Evolutionary conservation across 805 yeast species (phyloP), one percentile per base, ranked within the genome.

Genomic region (Komagataella mondaviorum): DNA sequence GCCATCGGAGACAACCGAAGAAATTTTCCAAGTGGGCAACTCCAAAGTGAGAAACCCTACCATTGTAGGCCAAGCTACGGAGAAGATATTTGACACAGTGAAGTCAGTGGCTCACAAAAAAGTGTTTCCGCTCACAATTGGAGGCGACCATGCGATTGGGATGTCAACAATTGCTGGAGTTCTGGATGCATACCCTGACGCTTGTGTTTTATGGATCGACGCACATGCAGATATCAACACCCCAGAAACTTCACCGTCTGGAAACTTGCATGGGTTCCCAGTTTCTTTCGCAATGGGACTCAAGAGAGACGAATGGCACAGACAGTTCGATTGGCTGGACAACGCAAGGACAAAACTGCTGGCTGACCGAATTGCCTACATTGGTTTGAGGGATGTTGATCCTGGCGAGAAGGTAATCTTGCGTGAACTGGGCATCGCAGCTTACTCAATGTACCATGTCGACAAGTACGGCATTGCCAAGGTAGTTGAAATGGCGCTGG

Each of bases 201-300:
- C 96, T 23, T 89, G 96, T 60, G 73, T 91, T 45, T 64, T 91
- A 55, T 91, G 99, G 99, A 84, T 91, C 59, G 99, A 91, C 68
- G 99, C 99, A 0, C 99, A 91, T 66, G 96, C 98, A 17, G 99
- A 91, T 66, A 84, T 93, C 64, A 93, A 93, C 72, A 85, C 97
- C 1, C 87, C 96, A 8, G 72, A 73, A 43, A 80, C 88, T 6
- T 82, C 97, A 1, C 84, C 77, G 24, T 80, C 91, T 6, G 98
- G 98, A 46, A 93, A 91, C 66, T 73, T 91, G 59, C 99, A 91
- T 66, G 99, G 99, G 5, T 90, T 97, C 65, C 99, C 99, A 1
- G 88, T 91, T 43, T 80, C 96, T 2, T 93, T 93, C 63, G 71
- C 91, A 52, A 72, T 89, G 78, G 97, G 97, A 2, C 71, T 90